Base-by-base conservation (phyloP, 345 rosid genomes). In the Boechera stricta region DNA sequence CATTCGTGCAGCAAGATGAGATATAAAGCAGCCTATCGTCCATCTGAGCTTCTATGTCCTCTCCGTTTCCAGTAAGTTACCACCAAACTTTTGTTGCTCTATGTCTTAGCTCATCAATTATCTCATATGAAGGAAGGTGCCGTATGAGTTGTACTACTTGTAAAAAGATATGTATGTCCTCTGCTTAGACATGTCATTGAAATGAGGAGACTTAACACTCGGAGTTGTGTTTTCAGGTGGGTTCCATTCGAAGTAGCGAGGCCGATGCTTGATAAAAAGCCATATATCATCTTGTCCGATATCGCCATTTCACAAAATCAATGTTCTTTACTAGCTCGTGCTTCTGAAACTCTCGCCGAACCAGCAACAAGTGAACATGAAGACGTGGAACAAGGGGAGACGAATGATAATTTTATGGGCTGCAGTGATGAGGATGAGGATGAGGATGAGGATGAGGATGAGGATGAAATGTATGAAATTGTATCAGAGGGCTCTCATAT, bases 1-100 rank as follows among this genome's bases (percentile, higher is more conserved):
- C 98, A 92, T 74, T 95, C 99, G 32, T 95, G 99, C 85, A 81
- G 67, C 81, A 95, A 95, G 84, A 95, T 95, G 99, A 92, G 94
- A 87, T 95, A 95, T 81, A 95, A 95, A 86, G 96, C 98, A 41
- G 94, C 93, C 6, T 95, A 95, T 85, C 53, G 70, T 72, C 99
- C 99, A 26, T 91, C 98, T 47, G 96, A 92, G 86, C 97, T 95
- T 79, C 93, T 95, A 10, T 95, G 99, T 59, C 99, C 98, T 64
- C 97, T 85, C 77, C 98, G 87, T 61, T 88, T 88, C 79, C 82
- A 81, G 99, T 95, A 88, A 80, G 98, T 86, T 72, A 15, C 26
- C 64, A 36, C 42, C n/a, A 73, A 58, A 72, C 44, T 7, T 45
- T 52, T 52, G 33, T 51, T 71, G 47, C 58, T 70, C 13, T 33